Percentiles rank a stretch among this genome's conserved stretches.
Conservation (phyloP, 2,329 filamentous ascomycete genomes). For the Penicillium digitatum region DNA sequence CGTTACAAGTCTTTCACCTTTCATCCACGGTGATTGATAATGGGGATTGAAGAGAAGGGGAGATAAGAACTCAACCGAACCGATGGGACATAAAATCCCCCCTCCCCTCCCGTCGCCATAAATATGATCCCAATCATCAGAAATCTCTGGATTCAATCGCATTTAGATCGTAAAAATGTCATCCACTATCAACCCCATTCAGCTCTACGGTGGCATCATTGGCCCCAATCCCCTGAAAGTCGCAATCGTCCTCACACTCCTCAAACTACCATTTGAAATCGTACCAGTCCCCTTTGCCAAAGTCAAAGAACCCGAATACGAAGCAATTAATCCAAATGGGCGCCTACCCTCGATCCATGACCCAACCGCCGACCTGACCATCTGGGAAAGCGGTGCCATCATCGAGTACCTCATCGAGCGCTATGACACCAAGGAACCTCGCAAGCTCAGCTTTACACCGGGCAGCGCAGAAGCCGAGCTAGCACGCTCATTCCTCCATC, state of each 20-base stretch:
- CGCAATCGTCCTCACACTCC: constrained; percentile 30
- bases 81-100: neutral
- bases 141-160: neutral
- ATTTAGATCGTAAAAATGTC: neutral
- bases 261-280: constrained; percentile 31
- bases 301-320: constrained; percentile 31
- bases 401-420: constrained; percentile 44
- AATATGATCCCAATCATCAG: neutral
- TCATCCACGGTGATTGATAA: neutral
- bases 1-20: neutral
- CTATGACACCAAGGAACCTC: constrained; percentile 40
- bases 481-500: constrained; percentile 46
- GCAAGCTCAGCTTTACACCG: constrained; percentile 34
- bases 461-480: constrained; percentile 37
- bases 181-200: constrained; percentile 2
- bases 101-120: no score
- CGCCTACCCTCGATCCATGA: constrained; percentile 36
- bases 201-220: constrained; percentile 4
- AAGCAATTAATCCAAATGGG: constrained; percentile 33
- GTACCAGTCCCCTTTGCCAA: constrained; percentile 18
- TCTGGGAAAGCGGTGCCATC: constrained; percentile 48
- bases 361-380: constrained; percentile 37
- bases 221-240: constrained; percentile 29
- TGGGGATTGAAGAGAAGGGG: neutral
- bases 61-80: neutral